phyloP scores from a whole-genome alignment of 768 basidiomycete genomes.

The Paxillus ammoniavirescens region DNA sequence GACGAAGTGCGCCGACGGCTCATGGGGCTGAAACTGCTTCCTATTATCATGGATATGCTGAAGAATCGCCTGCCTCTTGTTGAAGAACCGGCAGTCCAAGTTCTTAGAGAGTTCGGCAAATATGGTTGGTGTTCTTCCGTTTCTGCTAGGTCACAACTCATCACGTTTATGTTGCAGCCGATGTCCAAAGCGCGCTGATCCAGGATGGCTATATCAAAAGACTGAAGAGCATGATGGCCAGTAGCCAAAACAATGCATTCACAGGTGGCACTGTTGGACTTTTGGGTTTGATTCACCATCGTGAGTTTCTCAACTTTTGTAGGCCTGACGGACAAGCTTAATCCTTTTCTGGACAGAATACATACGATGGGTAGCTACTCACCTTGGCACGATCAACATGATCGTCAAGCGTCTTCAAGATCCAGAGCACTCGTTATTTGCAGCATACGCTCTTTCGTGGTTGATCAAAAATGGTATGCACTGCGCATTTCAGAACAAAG shows the following conservation, averaged over 20 bases:
- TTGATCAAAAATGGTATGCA: background rate
- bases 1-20: background rate
- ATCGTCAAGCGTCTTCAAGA: constrained; percentile 1
- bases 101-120: background rate
- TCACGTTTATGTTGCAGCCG: background rate
- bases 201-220: background rate
- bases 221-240: background rate
- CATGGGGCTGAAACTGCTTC: background rate
- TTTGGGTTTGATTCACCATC: background rate
- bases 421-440: background rate
- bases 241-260: background rate
- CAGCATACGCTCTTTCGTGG: constrained; percentile 1
- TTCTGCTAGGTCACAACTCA: background rate
- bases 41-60: constrained; percentile 3
- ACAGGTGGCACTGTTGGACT: background rate
- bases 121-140: background rate
- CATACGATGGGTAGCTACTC: background rate
- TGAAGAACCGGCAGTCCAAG: constrained; percentile 3
- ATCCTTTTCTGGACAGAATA: background rate
- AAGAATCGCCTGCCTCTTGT: constrained; percentile 3
- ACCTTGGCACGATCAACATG: background rate
- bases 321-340: background rate
- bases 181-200: constrained; percentile 1
- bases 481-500: background rate
- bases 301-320: background rate